Evolutionary conservation across 116 monocot species (phyloP).

Genomic region (Zostera marina): DNA sequence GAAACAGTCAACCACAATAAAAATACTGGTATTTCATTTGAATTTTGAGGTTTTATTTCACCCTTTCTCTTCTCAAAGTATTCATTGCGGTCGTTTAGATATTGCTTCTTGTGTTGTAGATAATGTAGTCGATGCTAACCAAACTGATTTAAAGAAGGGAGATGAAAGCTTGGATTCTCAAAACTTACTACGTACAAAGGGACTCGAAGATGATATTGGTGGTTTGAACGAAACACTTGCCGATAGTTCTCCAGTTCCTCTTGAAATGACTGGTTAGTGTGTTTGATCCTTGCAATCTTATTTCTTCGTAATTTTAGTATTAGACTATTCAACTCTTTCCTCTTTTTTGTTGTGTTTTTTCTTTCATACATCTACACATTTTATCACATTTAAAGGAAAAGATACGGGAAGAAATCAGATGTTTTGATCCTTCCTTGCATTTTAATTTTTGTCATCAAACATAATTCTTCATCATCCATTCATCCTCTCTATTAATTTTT

Average conservation of each 20-base stretch:
- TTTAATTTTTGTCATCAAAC: too few relatives aligned
- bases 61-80: background rate
- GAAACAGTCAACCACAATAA: background rate
- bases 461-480: too few relatives aligned
- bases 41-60: background rate
- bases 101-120: constrained; percentile 10
- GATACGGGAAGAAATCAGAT: too few relatives aligned
- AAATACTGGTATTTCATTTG: constrained; percentile 1
- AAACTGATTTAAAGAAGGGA: background rate
- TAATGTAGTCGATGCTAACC: background rate
- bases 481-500: too few relatives aligned
- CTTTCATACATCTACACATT: too few relatives aligned
- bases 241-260: background rate
- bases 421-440: too few relatives aligned
- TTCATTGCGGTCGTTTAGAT: constrained; percentile 4
- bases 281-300: too few relatives aligned
- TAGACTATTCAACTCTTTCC: too few relatives aligned
- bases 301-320: too few relatives aligned
- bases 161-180: background rate
- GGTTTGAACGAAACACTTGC: background rate
- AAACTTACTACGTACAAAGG: background rate
- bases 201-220: background rate
- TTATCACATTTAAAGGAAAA: too few relatives aligned
- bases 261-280: background rate
- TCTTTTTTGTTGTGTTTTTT: too few relatives aligned